Percentiles rank a stretch among this genome's conserved stretches.
These are phyloP conservation scores for Auriscalpium orientale DNA, from an alignment of 768 basidiomycete genomes.

Conservation along the genomic window DNA sequence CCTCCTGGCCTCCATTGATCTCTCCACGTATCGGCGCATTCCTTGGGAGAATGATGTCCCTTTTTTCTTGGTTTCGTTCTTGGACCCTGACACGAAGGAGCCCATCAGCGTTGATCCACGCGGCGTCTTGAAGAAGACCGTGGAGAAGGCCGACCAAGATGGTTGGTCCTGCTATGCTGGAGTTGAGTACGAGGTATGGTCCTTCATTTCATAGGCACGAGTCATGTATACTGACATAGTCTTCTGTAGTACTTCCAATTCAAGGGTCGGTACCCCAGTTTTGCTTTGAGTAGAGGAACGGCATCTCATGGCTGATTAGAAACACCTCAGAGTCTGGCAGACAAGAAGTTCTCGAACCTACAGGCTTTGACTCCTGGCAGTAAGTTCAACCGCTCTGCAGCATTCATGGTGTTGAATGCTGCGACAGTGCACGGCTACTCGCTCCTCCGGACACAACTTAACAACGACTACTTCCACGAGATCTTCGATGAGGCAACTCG, in stretches of 20 bases:
- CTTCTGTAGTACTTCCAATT: conserved; percentile 75
- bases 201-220: not conserved
- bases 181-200: conserved; percentile 83
- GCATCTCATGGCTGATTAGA: conserved; percentile 38
- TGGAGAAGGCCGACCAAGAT: conserved; percentile 37
- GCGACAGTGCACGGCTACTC: conserved; percentile 92
- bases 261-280: conserved; percentile 45
- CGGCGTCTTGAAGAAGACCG: conserved; percentile 59
- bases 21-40: conserved; percentile 80
- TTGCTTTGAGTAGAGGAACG: not conserved
- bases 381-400: conserved; percentile 34
- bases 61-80: conserved; percentile 88
- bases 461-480: conserved; percentile 83
- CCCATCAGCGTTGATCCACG: conserved; percentile 82
- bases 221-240: not conserved
- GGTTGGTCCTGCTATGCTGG: conserved; percentile 73
- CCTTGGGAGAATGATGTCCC: conserved; percentile 90
- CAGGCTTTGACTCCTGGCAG: conserved; percentile 88
- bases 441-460: conserved; percentile 81
- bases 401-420: not conserved
- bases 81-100: conserved; percentile 76
- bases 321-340: conserved; percentile 63
- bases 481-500: conserved; percentile 67
- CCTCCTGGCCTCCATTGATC: conserved; percentile 77
- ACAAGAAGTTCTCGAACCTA: conserved; percentile 73